Percentiles rank a stretch among this genome's conserved stretches.
These are phyloP conservation scores for Pistacia vera DNA, from an alignment of 345 rosid genomes.

Conservation along the genomic window DNA sequence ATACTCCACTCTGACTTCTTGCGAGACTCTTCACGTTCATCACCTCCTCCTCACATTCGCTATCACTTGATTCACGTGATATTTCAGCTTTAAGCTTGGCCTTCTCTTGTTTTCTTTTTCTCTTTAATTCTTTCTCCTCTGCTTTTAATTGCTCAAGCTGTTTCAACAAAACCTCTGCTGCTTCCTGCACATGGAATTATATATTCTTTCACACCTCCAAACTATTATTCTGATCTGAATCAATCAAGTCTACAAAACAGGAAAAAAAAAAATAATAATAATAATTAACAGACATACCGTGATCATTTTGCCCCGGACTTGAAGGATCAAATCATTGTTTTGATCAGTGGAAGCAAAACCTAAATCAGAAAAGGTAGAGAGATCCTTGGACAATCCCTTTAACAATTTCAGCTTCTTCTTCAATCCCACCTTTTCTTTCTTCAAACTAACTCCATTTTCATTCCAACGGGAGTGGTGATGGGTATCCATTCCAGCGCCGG, in stretches of 20 bases:
- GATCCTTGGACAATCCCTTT: slow-evolving; percentile 44
- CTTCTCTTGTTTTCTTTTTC: slow-evolving; percentile 50
- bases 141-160: slow-evolving; percentile 56
- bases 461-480: neutral
- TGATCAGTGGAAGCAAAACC: slow-evolving; percentile 38
- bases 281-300: slow-evolving; percentile 35
- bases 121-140: slow-evolving; percentile 60
- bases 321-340: slow-evolving; percentile 31
- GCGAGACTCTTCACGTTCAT: slow-evolving; percentile 41
- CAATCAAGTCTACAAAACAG: neutral
- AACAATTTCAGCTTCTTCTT: slow-evolving; percentile 57
- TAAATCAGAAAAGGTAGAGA: slow-evolving; percentile 38
- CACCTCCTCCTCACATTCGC: slow-evolving; percentile 54
- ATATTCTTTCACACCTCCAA: neutral
- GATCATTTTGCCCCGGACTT: slow-evolving; percentile 42
- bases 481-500: slow-evolving; percentile 17
- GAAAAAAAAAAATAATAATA: neutral
- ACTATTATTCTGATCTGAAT: neutral
- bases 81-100: slow-evolving; percentile 44
- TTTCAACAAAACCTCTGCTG: slow-evolving; percentile 49
- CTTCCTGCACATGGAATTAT: slow-evolving; percentile 43
- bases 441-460: slow-evolving; percentile 17
- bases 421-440: slow-evolving; percentile 32
- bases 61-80: slow-evolving; percentile 45
- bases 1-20: slow-evolving; percentile 4